These are phyloP conservation scores for Lasiodiplodia citricola DNA, from an alignment of 2,329 filamentous ascomycete species.

Conservation along the genomic window DNA sequence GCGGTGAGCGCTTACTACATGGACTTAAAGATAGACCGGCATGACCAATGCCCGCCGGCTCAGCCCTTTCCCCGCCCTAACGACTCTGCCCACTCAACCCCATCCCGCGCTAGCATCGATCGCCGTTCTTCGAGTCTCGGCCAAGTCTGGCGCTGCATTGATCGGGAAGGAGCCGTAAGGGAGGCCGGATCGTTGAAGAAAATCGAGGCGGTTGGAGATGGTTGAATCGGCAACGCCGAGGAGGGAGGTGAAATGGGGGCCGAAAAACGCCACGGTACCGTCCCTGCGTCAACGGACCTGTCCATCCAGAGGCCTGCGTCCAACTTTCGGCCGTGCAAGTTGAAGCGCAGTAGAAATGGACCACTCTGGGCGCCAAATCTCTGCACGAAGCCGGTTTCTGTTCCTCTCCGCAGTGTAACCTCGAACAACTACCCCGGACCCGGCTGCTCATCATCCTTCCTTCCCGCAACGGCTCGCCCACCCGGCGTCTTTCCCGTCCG, in stretches of 20 bases:
- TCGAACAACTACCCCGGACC: slow-evolving; percentile 10
- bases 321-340: background rate
- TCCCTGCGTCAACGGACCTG: background rate
- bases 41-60: slow-evolving; percentile 4
- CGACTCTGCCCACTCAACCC: background rate
- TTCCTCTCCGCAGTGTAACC: slow-evolving; percentile 6
- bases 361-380: background rate
- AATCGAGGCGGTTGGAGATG: background rate
- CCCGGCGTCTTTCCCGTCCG: background rate
- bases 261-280: background rate
- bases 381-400: background rate
- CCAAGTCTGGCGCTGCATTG: background rate
- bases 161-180: slow-evolving; percentile 2
- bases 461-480: background rate
- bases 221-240: background rate
- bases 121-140: background rate
- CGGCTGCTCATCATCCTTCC: slow-evolving; percentile 10
- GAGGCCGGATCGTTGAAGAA: background rate
- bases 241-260: background rate
- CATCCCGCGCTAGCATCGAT: background rate
- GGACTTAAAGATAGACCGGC: slow-evolving; percentile 9
- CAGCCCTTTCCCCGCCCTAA: slow-evolving; percentile 14
- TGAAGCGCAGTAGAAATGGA: background rate
- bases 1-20: slow-evolving; percentile 17
- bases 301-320: background rate